These are phyloP conservation scores for Taiozyma sp. DNA, from an alignment of 1,139 yeast genomes.

Conservation along the genomic window DNA sequence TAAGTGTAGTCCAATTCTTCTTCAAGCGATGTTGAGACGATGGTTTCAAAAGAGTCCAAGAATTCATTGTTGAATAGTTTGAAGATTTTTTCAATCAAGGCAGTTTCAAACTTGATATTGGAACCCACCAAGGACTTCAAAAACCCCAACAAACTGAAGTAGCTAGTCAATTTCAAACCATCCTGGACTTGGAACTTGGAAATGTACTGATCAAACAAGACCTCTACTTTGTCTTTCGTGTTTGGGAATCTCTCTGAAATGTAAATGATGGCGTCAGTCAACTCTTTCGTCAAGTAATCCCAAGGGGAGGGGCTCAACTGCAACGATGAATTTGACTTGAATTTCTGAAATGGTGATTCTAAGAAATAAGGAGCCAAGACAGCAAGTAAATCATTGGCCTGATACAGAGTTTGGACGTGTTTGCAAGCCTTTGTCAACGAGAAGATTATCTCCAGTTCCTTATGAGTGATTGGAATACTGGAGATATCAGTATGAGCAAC, in stretches of 20 bases:
- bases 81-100: conserved; percentile 6
- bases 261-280: conserved; percentile 32
- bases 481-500: conserved; percentile 15
- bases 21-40: conserved; percentile 14
- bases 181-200: conserved; percentile 16
- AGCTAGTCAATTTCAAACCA: conserved; percentile 21
- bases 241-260: conserved; percentile 30
- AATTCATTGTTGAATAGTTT: conserved; percentile 11
- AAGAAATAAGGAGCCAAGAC: conserved; percentile 56
- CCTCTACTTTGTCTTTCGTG: conserved; percentile 17
- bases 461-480: conserved; percentile 25
- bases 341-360: conserved; percentile 54
- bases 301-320: conserved; percentile 40
- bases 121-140: conserved; percentile 16
- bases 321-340: conserved; percentile 40
- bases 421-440: conserved; percentile 59
- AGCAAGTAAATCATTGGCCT: conserved; percentile 47
- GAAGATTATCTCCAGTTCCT: conserved; percentile 67
- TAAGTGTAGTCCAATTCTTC: conserved; percentile 23
- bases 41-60: conserved; percentile 15
- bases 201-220: conserved; percentile 26
- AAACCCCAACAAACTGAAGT: conserved; percentile 25
- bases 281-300: conserved; percentile 36
- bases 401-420: conserved; percentile 36
- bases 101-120: background rate